phyloP scores from a whole-genome alignment of 805 yeast genomes.

The Spathaspora passalidarum region DNA sequence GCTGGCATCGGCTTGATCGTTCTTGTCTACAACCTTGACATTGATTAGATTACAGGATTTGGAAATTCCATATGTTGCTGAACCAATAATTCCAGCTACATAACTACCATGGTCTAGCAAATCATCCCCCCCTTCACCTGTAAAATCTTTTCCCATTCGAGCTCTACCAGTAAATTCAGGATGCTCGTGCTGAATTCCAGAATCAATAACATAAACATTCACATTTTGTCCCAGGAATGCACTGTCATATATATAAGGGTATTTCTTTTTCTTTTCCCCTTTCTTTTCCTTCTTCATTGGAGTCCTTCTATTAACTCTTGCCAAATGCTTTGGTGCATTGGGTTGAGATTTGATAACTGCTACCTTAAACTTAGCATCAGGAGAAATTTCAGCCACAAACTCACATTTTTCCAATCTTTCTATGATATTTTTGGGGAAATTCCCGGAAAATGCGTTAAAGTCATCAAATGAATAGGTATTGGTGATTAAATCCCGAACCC shows the following conservation, averaged over 20 bases:
- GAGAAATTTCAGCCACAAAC: constrained; percentile 63
- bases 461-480: constrained; percentile 63
- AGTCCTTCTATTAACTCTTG: constrained; percentile 54
- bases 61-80: constrained; percentile 51
- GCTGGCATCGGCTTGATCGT: constrained; percentile 70
- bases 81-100: constrained; percentile 53
- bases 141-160: constrained; percentile 55
- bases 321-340: constrained; percentile 63
- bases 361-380: constrained; percentile 61
- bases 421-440: constrained; percentile 47
- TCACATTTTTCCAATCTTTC: constrained; percentile 54
- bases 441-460: constrained; percentile 69
- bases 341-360: constrained; percentile 44
- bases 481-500: constrained; percentile 46
- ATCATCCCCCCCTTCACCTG: constrained; percentile 55
- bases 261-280: no score
- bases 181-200: constrained; percentile 65
- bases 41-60: constrained; percentile 61
- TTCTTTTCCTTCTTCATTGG: constrained; percentile 13
- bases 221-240: constrained; percentile 54
- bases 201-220: constrained; percentile 77
- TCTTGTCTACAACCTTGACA: constrained; percentile 65
- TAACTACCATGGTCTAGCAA: constrained; percentile 56
- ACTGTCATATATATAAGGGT: constrained; percentile 48
- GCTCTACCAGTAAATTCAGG: constrained; percentile 67